Evolutionary conservation across 768 basidiomycete species (phyloP).

Genomic region (Lactarius indigo): DNA sequence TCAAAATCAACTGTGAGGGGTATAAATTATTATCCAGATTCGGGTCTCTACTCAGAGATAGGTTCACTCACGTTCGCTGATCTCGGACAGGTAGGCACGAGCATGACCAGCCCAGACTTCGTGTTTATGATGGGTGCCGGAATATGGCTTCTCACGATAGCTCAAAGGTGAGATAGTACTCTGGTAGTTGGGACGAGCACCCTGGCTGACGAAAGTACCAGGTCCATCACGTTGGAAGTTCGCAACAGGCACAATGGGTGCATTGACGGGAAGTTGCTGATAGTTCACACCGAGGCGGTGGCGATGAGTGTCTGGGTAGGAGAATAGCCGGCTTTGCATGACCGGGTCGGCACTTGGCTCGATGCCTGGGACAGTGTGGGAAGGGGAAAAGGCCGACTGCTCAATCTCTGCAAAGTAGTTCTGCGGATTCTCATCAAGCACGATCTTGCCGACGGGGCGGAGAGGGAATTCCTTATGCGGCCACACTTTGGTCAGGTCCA

Average conservation of each 20-base stretch:
- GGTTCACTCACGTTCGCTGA: slow-evolving; percentile 68
- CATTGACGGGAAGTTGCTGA: slow-evolving; percentile 85
- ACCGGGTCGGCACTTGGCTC: slow-evolving; percentile 92
- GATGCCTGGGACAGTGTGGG: slow-evolving; percentile 82
- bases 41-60: background rate
- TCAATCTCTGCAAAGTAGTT: slow-evolving; percentile 97
- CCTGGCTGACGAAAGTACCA: slow-evolving; percentile 71
- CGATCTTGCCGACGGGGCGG: slow-evolving; percentile 81
- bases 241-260: slow-evolving; percentile 63
- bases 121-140: slow-evolving; percentile 43
- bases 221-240: slow-evolving; percentile 94
- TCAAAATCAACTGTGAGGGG: slow-evolving; percentile 68
- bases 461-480: slow-evolving; percentile 87
- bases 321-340: slow-evolving; percentile 91
- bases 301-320: slow-evolving; percentile 87
- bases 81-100: slow-evolving; percentile 61
- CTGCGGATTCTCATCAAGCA: slow-evolving; percentile 70
- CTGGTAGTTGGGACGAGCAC: slow-evolving; percentile 83
- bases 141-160: slow-evolving; percentile 49
- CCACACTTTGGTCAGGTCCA: slow-evolving; percentile 91
- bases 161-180: slow-evolving; percentile 68
- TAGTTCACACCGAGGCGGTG: slow-evolving; percentile 81
- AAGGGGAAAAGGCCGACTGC: slow-evolving; percentile 87
- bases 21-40: slow-evolving; percentile 1
- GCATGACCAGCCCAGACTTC: slow-evolving; percentile 75